Conservation (phyloP, 805 yeast species). For the Lipomyces yamadae region DNA sequence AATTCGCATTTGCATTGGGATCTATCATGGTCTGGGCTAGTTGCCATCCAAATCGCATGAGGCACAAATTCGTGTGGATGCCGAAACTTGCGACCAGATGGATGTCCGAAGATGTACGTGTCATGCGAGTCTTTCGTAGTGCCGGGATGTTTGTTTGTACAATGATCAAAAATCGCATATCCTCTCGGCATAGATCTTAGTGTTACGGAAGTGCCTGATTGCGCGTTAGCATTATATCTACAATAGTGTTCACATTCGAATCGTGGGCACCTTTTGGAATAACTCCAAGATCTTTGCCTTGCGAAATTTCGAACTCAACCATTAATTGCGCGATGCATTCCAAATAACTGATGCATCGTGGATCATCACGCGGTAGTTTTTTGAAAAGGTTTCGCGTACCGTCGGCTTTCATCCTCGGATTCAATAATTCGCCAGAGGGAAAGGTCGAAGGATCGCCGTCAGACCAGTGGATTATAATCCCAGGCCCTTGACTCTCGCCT, state of each 20-base stretch:
- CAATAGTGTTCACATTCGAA: not conserved
- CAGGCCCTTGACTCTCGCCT: not conserved
- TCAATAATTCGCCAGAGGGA: conserved; percentile 19
- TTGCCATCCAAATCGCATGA: conserved; percentile 26
- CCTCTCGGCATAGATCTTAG: conserved; percentile 14
- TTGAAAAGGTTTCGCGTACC: conserved; percentile 12
- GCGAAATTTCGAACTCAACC: not conserved
- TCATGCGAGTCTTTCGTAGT: conserved; percentile 16
- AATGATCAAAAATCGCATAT: conserved; percentile 20
- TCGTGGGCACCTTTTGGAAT: not conserved
- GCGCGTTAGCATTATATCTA: not conserved
- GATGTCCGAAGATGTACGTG: conserved; percentile 33
- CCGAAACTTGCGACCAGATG: conserved; percentile 33
- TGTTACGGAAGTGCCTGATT: conserved; percentile 2
- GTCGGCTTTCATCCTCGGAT: conserved; percentile 9
- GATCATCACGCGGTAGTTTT: not conserved
- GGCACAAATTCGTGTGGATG: conserved; percentile 24
- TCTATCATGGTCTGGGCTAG: conserved; percentile 2
- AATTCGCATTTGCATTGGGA: conserved; percentile 10
- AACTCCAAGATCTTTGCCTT: not conserved
- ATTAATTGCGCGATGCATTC: not conserved
- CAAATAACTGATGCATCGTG: not conserved
- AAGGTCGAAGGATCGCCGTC: conserved; percentile 18
- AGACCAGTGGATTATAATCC: conserved; percentile 18
- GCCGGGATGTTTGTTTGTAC: conserved; percentile 11